Percentiles rank a stretch among this genome's conserved stretches.
phyloP scores from a whole-genome alignment of 2,329 filamentous ascomycete genomes.

The Phaeosphaeria sp. region DNA sequence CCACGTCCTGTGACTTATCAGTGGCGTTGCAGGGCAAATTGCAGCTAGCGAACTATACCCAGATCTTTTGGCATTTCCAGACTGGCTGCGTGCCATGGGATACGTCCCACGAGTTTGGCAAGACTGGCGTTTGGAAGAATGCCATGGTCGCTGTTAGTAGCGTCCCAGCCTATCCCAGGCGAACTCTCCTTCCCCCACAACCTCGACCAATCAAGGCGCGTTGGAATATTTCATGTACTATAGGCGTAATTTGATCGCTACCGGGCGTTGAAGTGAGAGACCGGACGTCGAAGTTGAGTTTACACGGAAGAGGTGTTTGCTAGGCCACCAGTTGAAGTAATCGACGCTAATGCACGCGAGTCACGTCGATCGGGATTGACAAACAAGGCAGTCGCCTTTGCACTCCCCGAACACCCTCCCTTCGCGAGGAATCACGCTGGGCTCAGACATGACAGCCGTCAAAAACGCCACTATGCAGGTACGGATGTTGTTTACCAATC shows the following conservation, averaged over 20 bases:
- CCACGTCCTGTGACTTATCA: constrained; percentile 38
- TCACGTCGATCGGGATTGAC: not conserved
- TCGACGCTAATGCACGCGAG: not conserved
- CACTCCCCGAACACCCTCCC: too few relatives aligned
- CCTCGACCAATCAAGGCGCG: constrained; percentile 13
- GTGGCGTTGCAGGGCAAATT: not conserved
- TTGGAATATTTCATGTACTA: not conserved
- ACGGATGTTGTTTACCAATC: too few relatives aligned
- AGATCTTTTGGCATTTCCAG: constrained; percentile 34
- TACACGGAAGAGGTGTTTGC: not conserved
- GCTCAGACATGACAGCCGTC: too few relatives aligned
- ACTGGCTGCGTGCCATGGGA: constrained; percentile 23
- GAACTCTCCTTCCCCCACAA: constrained; percentile 27
- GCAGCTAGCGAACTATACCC: constrained; percentile 18
- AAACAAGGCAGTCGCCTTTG: too few relatives aligned
- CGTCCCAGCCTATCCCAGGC: constrained; percentile 15
- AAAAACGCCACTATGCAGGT: too few relatives aligned
- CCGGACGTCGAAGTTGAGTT: not conserved
- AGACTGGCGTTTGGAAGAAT: constrained; percentile 32
- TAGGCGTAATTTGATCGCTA: not conserved
- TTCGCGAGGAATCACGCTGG: too few relatives aligned
- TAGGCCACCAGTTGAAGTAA: not conserved
- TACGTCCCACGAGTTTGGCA: constrained; percentile 5
- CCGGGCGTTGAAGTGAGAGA: not conserved
- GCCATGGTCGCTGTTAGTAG: constrained; percentile 24